Evolutionary conservation across 768 basidiomycete genomes (phyloP).

Genomic region (Sutorius australiensis): DNA sequence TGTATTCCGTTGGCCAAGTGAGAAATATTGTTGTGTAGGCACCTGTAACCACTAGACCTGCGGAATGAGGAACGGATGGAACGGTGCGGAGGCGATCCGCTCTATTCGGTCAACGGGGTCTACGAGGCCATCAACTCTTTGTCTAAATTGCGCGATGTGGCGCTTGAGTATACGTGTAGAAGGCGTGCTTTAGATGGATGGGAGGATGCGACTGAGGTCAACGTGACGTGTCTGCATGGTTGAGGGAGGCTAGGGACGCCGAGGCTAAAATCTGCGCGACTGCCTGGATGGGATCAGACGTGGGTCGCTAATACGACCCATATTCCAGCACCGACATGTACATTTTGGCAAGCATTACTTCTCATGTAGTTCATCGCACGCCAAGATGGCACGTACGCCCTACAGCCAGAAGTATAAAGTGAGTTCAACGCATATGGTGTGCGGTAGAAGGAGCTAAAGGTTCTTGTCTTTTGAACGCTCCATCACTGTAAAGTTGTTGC

Average conservation of each 20-base stretch:
- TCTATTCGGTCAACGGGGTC: too few relatives aligned
- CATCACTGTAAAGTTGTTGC: conserved; percentile 24
- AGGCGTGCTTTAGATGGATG: too few relatives aligned
- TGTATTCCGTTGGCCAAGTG: too few relatives aligned
- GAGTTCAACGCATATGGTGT: not conserved
- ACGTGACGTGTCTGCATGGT: not conserved
- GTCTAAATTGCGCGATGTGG: too few relatives aligned
- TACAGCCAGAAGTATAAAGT: not conserved
- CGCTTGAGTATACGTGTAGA: too few relatives aligned
- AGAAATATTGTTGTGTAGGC: too few relatives aligned
- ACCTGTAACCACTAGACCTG: too few relatives aligned
- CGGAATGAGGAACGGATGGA: too few relatives aligned
- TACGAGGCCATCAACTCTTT: too few relatives aligned
- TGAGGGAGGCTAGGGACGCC: not conserved
- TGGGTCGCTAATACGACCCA: not conserved
- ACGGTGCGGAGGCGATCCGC: too few relatives aligned
- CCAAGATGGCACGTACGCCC: not conserved
- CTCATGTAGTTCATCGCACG: not conserved
- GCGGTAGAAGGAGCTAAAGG: conserved; percentile 4
- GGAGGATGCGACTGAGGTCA: not conserved
- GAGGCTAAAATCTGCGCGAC: not conserved
- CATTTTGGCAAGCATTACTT: not conserved
- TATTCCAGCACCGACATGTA: not conserved
- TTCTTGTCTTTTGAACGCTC: conserved; percentile 32
- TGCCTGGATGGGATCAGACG: not conserved